Evolutionary conservation across 169 alveolate species (phyloP), one percentile per base, ranked within the genome.

Genomic region (Eimeria necatrix): DNA sequence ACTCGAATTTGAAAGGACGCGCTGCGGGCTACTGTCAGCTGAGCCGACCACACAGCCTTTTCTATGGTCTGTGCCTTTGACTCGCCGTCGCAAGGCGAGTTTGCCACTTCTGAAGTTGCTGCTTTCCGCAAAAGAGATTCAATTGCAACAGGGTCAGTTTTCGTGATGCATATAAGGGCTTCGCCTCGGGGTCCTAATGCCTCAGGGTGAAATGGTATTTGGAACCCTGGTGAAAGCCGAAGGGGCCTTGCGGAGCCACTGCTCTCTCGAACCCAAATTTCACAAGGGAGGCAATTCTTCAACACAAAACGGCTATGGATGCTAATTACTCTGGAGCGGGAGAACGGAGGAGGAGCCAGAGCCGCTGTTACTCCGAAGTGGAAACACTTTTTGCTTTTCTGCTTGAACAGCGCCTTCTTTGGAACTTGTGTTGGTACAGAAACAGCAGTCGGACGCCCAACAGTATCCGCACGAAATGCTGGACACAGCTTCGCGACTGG

Each of bases 321-420:
- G 83, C 80, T 84, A 83, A 93, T 86, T 32, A 93, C 71, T 48
- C 87, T 93, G 7, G 95, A 83, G 59, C 95, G 93, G 24, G 91
- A 84, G 61, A 93, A 93, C 12, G 95, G 95, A 80, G 95, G 95
- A n/a, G 95, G 95, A 20, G 95, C 95, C 41, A 93, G 87, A 1
- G 93, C 26, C 53, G 84, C 93, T 12, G 83, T 68, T 46, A 93
- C 90, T 22, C 95, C 95, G 22, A 87, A 70, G 61, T 41, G 80
- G 18, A 52, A 53, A 22, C 22, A 59, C 18, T 59, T 83, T 83
- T 18, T 83, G 18, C 56, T 3, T n/a, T 8, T 61, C 16, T 22
- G 51, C 78, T 48, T 85, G 46, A 4, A 14, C 7, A 3, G 48
- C 18, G 46, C 61, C 5, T 48, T 48, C 26, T 61, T 46, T 85